Evolutionary conservation across 1,284 basidiomycete genomes (phyloP).

Genomic region (Cystobasidium sp.): DNA sequence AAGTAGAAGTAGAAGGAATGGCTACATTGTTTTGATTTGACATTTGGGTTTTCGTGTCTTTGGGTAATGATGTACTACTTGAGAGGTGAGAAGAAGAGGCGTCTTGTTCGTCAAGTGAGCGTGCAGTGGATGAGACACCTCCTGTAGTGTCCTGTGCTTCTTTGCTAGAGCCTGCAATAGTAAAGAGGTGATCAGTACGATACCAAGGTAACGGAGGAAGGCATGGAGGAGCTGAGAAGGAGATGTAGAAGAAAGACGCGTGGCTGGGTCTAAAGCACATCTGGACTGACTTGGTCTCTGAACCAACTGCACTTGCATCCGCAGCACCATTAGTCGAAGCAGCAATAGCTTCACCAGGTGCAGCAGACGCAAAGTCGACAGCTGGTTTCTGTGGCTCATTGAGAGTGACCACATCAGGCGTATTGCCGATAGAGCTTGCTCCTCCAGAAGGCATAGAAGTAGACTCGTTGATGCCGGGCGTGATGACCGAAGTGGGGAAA

Average conservation of each 20-base stretch:
- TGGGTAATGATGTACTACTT: background rate
- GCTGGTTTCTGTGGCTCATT: constrained; percentile 7
- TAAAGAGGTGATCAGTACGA: background rate
- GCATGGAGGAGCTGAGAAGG: background rate
- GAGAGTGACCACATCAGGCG: constrained; percentile 1
- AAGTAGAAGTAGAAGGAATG: background rate
- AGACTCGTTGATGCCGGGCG: background rate
- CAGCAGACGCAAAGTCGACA: constrained; percentile 9
- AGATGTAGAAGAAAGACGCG: background rate
- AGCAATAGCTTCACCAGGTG: constrained; percentile 2
- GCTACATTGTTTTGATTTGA: background rate
- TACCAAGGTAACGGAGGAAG: background rate
- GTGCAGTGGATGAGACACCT: background rate
- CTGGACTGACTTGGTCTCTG: constrained; percentile 34
- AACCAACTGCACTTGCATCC: background rate
- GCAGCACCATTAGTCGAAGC: background rate
- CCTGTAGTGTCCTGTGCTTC: background rate
- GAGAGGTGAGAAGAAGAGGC: background rate
- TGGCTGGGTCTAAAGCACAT: too few species aligned
- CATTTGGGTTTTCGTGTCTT: background rate
- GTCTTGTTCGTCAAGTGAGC: constrained; percentile 4
- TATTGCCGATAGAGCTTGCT: background rate
- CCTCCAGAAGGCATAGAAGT: background rate
- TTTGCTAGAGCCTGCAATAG: constrained; percentile 6
- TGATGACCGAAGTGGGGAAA: constrained; percentile 19